Conservation (phyloP, 2,329 filamentous ascomycete species). For the Clarireedia paspali region DNA sequence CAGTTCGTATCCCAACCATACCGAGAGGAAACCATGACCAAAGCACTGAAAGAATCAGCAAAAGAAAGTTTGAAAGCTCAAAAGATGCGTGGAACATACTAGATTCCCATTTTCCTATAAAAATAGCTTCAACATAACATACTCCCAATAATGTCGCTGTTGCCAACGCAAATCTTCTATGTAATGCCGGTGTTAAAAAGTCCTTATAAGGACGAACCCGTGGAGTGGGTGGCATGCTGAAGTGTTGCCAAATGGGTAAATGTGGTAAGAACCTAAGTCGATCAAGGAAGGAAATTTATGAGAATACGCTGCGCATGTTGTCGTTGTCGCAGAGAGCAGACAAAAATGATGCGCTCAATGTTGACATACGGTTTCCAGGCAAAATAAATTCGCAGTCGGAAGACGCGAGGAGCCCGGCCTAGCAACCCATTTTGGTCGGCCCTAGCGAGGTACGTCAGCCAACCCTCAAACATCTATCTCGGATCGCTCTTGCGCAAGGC, state of each 20-base stretch:
- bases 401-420: conserved; percentile 1
- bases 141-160: conserved; percentile 60
- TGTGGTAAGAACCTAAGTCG: not conserved
- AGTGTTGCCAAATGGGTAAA: not conserved
- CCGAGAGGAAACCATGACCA: conserved; percentile 86
- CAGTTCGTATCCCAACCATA: conserved; percentile 62
- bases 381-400: conserved; percentile 18
- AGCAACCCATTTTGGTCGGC: not conserved
- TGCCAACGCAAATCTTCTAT: conserved; percentile 77
- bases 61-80: not conserved
- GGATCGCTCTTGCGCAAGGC: conserved; percentile 10
- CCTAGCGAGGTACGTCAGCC: conserved; percentile 20
- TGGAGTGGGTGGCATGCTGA: conserved; percentile 26
- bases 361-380: conserved; percentile 19
- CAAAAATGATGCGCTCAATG: conserved; percentile 10
- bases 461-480: conserved; percentile 10
- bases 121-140: conserved; percentile 65
- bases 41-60: conserved; percentile 46
- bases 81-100: conserved; percentile 30
- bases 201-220: conserved; percentile 45
- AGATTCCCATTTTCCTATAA: conserved; percentile 61
- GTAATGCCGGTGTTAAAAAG: conserved; percentile 81
- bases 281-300: conserved; percentile 5
- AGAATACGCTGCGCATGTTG: conserved; percentile 14
- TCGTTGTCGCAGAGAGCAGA: conserved; percentile 12